Base-by-base conservation (phyloP, 306 rosid genomes). In the Trifolium fragiferum region DNA sequence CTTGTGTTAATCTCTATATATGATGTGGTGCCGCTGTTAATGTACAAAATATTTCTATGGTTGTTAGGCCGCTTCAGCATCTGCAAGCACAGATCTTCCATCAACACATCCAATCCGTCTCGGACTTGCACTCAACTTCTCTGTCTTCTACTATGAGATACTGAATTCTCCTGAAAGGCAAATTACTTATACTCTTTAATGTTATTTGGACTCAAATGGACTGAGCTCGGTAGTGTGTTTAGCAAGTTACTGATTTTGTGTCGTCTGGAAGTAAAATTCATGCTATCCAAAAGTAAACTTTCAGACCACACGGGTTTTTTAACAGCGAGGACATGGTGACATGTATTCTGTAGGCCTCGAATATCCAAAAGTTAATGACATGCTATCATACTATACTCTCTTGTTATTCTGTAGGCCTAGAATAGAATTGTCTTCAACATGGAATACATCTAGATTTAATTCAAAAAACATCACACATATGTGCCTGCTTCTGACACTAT, bases 41-140 rank as follows among this genome's bases (percentile, higher is more conserved):
- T 72, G 66, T 44, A 35, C 53, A 75, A 61, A 69, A 15, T 50
- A 4, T 83, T 66, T 15, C 40, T 75, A 53, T 60, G 19, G 30
- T 71, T 11, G 35, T 59, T 61, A 93, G 98, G 88, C 90, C 75
- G 98, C 98, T 66, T 88, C 90, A 64, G 86, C 81, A 12, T 71
- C 92, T 15, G 98, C 98, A 65, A 93, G 73, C 84, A 81, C 90
- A 18, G 97, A 91, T 74, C 98, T 93, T 57, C 92, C 93, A 65
- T 88, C 98, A 40, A 93, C 97, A 64, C 98, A 93, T 78, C 97
- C 98, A 21, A 89, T 93, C 76, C 96, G 97, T 83, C 98, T 90
- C 74, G 98, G 98, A 57, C 93, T 93, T 82, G 98, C 98, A 62
- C 97, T 93, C 82, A 93, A 93, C 88, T 93, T 90, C 75, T 90